Percentiles rank a stretch among this genome's conserved stretches.
These are phyloP conservation scores for Lactifluus volemus DNA, from an alignment of 768 basidiomycete species.

Conservation along the genomic window DNA sequence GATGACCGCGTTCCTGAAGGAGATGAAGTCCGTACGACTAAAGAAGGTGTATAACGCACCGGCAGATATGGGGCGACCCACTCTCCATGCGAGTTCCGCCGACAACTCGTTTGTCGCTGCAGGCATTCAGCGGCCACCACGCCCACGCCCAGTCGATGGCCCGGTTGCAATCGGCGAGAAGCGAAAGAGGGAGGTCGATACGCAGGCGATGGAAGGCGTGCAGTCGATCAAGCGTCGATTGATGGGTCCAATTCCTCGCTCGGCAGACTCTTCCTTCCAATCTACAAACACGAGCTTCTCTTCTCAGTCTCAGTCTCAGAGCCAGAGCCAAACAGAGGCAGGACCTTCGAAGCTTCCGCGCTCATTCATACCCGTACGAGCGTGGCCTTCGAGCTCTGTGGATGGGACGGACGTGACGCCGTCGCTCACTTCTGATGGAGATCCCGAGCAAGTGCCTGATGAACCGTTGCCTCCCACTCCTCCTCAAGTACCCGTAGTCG, in stretches of 20 bases:
- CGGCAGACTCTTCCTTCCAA: not conserved
- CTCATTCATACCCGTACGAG: conserved; percentile 6
- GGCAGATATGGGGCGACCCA: conserved; percentile 15
- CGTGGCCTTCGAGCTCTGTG: conserved; percentile 15
- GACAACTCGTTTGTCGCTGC: conserved; percentile 1
- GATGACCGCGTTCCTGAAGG: conserved; percentile 73
- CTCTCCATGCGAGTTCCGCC: conserved; percentile 5
- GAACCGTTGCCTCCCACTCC: conserved; percentile 16
- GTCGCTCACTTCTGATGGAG: conserved; percentile 19
- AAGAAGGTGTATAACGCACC: conserved; percentile 41
- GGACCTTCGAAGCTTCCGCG: conserved; percentile 2
- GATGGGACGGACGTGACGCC: conserved; percentile 20
- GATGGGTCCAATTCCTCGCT: conserved; percentile 8
- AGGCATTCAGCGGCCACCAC: conserved; percentile 12
- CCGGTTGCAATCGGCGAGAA: conserved; percentile 5
- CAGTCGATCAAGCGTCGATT: conserved; percentile 7
- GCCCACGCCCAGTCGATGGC: not conserved
- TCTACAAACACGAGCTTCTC: conserved; percentile 12
- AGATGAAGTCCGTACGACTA: conserved; percentile 69
- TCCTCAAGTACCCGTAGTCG: conserved; percentile 4
- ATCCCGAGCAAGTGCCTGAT: conserved; percentile 12
- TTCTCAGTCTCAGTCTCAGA: not conserved
- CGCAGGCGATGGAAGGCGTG: not conserved
- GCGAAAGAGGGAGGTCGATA: conserved; percentile 14
- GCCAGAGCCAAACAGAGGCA: not conserved